Evolutionary conservation across 257 asterid genomes (phyloP).

Genomic region (Datura wrightii): DNA sequence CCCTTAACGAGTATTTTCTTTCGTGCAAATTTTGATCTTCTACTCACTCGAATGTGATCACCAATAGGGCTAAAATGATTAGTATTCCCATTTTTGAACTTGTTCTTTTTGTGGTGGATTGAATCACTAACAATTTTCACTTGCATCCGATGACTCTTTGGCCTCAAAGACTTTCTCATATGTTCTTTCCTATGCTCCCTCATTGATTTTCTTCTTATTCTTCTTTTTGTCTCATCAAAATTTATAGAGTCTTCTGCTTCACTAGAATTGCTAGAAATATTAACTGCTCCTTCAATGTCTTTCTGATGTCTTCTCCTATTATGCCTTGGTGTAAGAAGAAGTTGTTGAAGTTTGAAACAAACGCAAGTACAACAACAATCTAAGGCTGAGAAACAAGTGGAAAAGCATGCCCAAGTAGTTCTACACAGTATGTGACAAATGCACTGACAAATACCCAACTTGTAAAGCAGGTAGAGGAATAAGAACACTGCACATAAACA

Average conservation of each 20-base stretch:
- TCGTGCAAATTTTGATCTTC: conserved; percentile 59
- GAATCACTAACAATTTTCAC: conserved; percentile 44
- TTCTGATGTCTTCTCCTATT: conserved; percentile 37
- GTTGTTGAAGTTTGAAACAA: conserved; percentile 54
- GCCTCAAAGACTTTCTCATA: conserved; percentile 62
- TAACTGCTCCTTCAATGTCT: conserved; percentile 47
- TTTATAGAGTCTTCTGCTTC: conserved; percentile 40
- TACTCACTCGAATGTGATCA: conserved; percentile 58
- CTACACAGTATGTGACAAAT: conserved; percentile 54
- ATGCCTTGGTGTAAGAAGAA: conserved; percentile 40
- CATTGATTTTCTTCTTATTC: conserved; percentile 30
- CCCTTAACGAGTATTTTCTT: no score
- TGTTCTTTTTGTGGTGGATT: conserved; percentile 34
- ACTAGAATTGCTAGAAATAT: conserved; percentile 33
- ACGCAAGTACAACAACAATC: conserved; percentile 65
- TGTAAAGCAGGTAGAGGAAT: no score
- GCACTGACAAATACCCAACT: no score
- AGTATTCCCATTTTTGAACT: conserved; percentile 29
- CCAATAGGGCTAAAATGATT: conserved; percentile 42
- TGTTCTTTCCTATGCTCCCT: conserved; percentile 54
- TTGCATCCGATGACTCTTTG: conserved; percentile 52
- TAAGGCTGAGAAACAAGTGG: conserved; percentile 53
- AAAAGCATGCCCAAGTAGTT: conserved; percentile 56
- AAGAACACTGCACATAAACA: no score
- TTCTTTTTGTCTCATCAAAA: conserved; percentile 30